Conservation (phyloP, 2,329 filamentous ascomycete genomes). For the Myriangium duriaei region DNA sequence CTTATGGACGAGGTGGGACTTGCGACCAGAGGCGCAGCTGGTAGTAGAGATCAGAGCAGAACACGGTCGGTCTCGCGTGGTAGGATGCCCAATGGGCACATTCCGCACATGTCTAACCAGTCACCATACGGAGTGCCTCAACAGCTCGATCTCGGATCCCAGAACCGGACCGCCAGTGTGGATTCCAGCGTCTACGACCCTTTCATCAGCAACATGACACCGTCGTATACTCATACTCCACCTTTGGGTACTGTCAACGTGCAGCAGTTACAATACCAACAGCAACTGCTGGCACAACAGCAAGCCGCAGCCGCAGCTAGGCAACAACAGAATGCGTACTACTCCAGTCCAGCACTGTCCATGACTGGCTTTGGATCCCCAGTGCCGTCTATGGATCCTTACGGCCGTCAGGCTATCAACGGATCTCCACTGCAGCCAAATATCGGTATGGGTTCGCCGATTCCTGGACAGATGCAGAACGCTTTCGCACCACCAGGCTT, state of each 20-base stretch:
- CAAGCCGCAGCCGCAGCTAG: constrained; percentile 19
- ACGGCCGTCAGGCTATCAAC: constrained; percentile 24
- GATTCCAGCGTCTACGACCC: constrained; percentile 37
- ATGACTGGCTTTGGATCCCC: constrained; percentile 20
- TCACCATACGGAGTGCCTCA: constrained; percentile 20
- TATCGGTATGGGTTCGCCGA: constrained; percentile 26
- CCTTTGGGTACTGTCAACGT: constrained; percentile 26
- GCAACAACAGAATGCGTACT: constrained; percentile 20
- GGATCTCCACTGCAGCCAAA: constrained; percentile 30
- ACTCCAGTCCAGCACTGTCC: constrained; percentile 16
- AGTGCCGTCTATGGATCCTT: constrained; percentile 27
- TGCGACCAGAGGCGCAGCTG: constrained; percentile 41
- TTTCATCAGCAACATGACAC: constrained; percentile 23
- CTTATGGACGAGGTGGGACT: constrained; percentile 97
- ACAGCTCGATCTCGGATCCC: constrained; percentile 20
- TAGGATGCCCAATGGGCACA: constrained; percentile 20
- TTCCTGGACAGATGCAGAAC: constrained; percentile 29
- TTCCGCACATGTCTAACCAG: constrained; percentile 22
- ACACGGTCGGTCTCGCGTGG: constrained; percentile 23
- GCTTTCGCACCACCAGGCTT: constrained; percentile 32
- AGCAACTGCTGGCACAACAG: constrained; percentile 35
- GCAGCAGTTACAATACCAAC: constrained; percentile 47
- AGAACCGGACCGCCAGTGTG: constrained; percentile 37
- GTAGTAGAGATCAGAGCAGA: constrained; percentile 20
- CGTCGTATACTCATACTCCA: constrained; percentile 25